Evolutionary conservation across 1,139 yeast species (phyloP).

Genomic region (Candida gigantensis): DNA sequence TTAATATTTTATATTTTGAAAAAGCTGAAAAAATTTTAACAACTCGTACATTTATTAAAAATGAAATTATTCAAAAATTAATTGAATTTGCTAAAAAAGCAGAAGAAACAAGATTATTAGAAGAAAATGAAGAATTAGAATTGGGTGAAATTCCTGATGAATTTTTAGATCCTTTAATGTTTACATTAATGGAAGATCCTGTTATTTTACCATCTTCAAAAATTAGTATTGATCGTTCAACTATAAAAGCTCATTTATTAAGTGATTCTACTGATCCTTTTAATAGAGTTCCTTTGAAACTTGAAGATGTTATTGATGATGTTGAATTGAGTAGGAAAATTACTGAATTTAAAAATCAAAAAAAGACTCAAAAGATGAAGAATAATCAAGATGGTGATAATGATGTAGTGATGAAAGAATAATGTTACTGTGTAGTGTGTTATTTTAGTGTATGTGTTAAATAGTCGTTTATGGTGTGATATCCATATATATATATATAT

Average conservation of each 20-base stretch:
- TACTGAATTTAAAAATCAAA: slow-evolving; percentile 52
- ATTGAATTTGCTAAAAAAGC: slow-evolving; percentile 62
- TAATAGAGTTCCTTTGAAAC: slow-evolving; percentile 84
- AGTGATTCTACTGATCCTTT: slow-evolving; percentile 97
- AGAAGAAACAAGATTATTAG: slow-evolving; percentile 58
- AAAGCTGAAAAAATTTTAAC: slow-evolving; percentile 70
- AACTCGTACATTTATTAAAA: slow-evolving; percentile 53
- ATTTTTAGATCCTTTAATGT: slow-evolving; percentile 95
- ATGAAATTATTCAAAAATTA: slow-evolving; percentile 55
- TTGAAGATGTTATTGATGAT: slow-evolving; percentile 86
- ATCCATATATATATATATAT: too few relatives aligned
- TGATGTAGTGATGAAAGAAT: slow-evolving; percentile 23
- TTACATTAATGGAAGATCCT: slow-evolving; percentile 92
- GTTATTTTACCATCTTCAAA: slow-evolving; percentile 86
- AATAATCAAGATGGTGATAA: slow-evolving; percentile 7
- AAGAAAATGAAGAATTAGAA: slow-evolving; percentile 81
- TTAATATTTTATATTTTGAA: slow-evolving; percentile 60
- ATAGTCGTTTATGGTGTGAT: too few relatives aligned
- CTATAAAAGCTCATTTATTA: slow-evolving; percentile 89
- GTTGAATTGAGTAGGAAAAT: slow-evolving; percentile 65
- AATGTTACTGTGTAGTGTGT: slow-evolving; percentile 2
- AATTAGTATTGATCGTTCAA: slow-evolving; percentile 82
- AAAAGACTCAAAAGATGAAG: slow-evolving; percentile 23
- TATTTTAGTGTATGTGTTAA: too few relatives aligned
- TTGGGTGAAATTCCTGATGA: slow-evolving; percentile 96